A percentile compares a stretch with the other conserved stretches of the same genome.
phyloP scores from a whole-genome alignment of 169 alveolate species.

The Plasmodium vivax region DNA sequence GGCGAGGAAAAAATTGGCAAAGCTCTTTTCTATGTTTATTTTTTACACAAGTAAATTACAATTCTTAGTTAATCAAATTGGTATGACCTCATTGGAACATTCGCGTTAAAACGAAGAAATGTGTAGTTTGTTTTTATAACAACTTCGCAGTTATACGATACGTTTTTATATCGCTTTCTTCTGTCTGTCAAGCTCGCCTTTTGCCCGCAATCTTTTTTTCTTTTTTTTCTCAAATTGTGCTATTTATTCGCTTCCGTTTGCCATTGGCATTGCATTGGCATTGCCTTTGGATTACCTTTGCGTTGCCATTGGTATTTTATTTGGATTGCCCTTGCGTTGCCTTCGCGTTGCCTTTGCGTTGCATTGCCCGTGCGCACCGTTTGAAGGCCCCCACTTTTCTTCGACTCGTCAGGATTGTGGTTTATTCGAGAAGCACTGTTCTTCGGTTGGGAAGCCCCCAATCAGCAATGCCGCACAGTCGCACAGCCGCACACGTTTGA shows the following conservation, averaged over 20 bases:
- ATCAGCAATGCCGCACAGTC: background rate
- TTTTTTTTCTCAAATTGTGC: background rate
- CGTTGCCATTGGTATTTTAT: background rate
- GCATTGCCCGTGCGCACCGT: background rate
- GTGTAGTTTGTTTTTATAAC: background rate
- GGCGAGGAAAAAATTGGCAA: background rate
- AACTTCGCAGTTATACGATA: background rate
- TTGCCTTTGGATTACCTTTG: background rate
- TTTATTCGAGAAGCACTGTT: background rate
- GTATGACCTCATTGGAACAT: background rate
- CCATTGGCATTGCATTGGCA: background rate
- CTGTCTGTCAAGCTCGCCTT: background rate
- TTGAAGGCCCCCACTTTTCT: background rate
- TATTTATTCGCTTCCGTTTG: background rate
- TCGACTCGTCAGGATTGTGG: background rate
- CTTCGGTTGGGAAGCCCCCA: background rate
- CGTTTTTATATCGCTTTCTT: background rate
- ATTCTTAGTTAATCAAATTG: background rate
- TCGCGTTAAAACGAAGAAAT: background rate
- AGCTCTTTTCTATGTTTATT: background rate
- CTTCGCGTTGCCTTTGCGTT: background rate
- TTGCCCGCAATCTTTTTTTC: background rate
- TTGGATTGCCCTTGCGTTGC: background rate
- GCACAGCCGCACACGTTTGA: background rate
- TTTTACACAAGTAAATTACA: background rate